A percentile compares a stretch with the other conserved stretches of the same genome.
Evolutionary conservation across 352 stramenopile species (phyloP).

Genomic region (Phytopythium litorale): DNA sequence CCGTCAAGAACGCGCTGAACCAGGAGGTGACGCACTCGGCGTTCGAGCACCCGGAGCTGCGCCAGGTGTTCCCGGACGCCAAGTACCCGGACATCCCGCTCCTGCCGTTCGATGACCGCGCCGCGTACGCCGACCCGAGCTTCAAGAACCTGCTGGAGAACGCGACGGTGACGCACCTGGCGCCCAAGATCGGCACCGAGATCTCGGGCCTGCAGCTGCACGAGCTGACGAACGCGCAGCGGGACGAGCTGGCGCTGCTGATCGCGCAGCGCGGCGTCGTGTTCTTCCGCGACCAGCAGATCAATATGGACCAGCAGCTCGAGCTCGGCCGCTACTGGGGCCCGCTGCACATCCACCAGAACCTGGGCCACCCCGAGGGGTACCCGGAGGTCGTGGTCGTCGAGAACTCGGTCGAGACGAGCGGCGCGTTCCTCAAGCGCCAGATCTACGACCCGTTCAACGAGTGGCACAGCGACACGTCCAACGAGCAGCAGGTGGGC

Average conservation of each 20-base stretch:
- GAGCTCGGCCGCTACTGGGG: constrained; percentile 23
- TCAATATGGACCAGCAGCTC: constrained; percentile 12
- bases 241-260: constrained; percentile 16
- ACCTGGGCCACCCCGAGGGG: constrained; percentile 17
- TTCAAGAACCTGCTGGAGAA: constrained; percentile 28
- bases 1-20: constrained; percentile 24
- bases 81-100: constrained; percentile 28
- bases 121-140: constrained; percentile 23
- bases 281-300: constrained; percentile 19
- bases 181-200: constrained; percentile 21
- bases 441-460: constrained; percentile 23
- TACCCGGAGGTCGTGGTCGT: constrained; percentile 20
- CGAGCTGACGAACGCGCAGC: constrained; percentile 9
- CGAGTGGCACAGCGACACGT: constrained; percentile 37
- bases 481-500: constrained; percentile 25
- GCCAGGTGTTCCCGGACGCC: constrained; percentile 21
- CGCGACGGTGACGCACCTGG: constrained; percentile 14
- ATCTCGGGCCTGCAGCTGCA: constrained; percentile 13
- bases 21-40: constrained; percentile 13
- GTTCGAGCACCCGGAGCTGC: constrained; percentile 21
- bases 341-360: constrained; percentile 25
- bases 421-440: constrained; percentile 10
- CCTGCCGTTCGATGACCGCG: constrained; percentile 25
- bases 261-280: constrained; percentile 14
- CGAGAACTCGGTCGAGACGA: constrained; percentile 11